A percentile compares a stretch with the other conserved stretches of the same genome.
Evolutionary conservation across 768 basidiomycete species (phyloP).

Genomic region (Cystofilobasidium bisporidii): DNA sequence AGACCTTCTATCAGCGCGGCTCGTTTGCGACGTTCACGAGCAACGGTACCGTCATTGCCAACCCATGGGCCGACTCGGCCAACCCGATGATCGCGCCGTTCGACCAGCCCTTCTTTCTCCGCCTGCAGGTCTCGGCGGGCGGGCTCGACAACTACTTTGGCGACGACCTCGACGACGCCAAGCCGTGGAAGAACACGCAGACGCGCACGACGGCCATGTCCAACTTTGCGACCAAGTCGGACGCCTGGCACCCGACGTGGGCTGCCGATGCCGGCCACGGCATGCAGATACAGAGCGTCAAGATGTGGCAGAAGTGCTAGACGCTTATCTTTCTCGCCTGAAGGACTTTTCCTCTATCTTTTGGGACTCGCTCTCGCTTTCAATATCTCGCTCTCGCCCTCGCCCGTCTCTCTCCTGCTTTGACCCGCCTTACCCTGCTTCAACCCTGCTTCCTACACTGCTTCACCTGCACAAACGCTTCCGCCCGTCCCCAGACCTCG

Average conservation of each 20-base stretch:
- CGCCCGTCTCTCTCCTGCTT: neutral
- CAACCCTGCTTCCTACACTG: too few relatives aligned
- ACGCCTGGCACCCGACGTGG: constrained; percentile 16
- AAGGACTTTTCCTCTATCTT: neutral
- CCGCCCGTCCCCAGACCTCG: too few relatives aligned
- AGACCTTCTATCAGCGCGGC: constrained; percentile 15
- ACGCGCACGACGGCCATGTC: neutral
- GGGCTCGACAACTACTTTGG: constrained; percentile 13
- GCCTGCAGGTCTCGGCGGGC: neutral
- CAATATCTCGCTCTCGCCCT: too few relatives aligned
- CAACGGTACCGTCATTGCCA: constrained; percentile 21
- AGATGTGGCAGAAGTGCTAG: constrained; percentile 14
- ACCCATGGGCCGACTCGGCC: constrained; percentile 8
- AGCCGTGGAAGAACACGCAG: constrained; percentile 26
- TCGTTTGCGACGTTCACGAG: constrained; percentile 14
- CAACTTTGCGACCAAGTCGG: constrained; percentile 2
- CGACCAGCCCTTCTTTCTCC: constrained; percentile 10
- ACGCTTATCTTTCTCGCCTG: neutral
- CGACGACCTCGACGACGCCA: neutral
- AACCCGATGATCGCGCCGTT: constrained; percentile 14
- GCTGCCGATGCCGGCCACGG: neutral
- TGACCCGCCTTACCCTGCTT: too few relatives aligned
- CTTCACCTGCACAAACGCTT: too few relatives aligned
- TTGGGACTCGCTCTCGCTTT: neutral
- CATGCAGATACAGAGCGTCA: constrained; percentile 17